A percentile compares a stretch with the other conserved stretches of the same genome.
Conservation (phyloP, 2,329 filamentous ascomycete genomes). For the Mycocentrospora acerina region DNA sequence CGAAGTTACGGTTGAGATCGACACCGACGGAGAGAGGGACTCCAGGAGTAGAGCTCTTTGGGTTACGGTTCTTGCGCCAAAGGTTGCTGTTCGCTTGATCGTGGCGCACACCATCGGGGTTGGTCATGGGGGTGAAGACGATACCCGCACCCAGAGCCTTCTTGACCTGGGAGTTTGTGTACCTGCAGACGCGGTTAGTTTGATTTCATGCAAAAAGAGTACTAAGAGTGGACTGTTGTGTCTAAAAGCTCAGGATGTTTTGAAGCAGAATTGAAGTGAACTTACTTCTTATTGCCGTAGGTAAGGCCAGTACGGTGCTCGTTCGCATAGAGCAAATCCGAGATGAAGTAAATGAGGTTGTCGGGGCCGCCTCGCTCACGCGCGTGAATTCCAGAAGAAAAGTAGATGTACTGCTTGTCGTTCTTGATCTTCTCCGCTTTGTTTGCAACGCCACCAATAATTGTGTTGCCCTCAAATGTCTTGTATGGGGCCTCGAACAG, state of each 20-base stretch:
- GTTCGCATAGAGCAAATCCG: slow-evolving; percentile 58
- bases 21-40: slow-evolving; percentile 24
- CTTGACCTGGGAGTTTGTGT: slow-evolving; percentile 55
- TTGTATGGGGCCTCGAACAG: slow-evolving; percentile 48
- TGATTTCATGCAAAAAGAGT: no score
- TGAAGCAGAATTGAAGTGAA: no score
- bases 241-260: no score
- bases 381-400: slow-evolving; percentile 58
- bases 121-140: slow-evolving; percentile 48
- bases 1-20: slow-evolving; percentile 45
- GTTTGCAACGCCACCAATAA: slow-evolving; percentile 44
- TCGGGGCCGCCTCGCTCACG: slow-evolving; percentile 62
- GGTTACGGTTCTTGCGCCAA: slow-evolving; percentile 46
- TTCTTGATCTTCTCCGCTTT: slow-evolving; percentile 48
- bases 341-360: slow-evolving; percentile 59
- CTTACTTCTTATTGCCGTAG: slow-evolving; percentile 51
- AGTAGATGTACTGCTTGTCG: slow-evolving; percentile 52
- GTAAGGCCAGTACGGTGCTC: slow-evolving; percentile 52
- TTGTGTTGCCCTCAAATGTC: slow-evolving; percentile 45
- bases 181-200: slow-evolving; percentile 22
- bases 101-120: slow-evolving; percentile 35
- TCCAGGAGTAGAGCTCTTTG: slow-evolving; percentile 20
- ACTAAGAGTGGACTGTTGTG: no score
- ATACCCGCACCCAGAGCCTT: slow-evolving; percentile 56
- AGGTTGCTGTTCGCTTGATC: slow-evolving; percentile 33